Conservation (phyloP, 2,329 filamentous ascomycete genomes). For the Sclerotinia spermophila region DNA sequence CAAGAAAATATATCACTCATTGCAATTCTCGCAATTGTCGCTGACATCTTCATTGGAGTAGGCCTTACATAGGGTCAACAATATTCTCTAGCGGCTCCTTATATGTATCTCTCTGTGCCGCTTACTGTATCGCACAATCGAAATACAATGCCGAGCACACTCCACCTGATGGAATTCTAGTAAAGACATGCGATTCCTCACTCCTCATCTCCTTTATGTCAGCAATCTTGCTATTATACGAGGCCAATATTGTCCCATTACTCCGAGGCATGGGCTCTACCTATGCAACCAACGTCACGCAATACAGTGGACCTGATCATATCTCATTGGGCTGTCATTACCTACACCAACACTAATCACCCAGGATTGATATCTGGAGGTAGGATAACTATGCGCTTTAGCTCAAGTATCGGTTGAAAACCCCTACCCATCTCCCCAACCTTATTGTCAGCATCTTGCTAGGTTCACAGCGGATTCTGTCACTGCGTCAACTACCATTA, state of each 20-base stretch:
- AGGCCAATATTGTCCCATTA: constrained; percentile 4
- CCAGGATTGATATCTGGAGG: not conserved
- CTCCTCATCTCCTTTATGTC: not conserved
- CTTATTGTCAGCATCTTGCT: not conserved
- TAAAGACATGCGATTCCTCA: not conserved
- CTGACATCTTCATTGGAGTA: not conserved
- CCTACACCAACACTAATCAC: not conserved
- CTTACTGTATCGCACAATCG: not conserved
- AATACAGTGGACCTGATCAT: not conserved
- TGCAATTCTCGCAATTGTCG: not conserved
- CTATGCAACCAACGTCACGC: not conserved
- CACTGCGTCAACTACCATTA: not conserved
- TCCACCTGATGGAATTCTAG: not conserved
- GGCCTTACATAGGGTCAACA: not conserved
- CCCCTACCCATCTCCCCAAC: not conserved
- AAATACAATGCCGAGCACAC: not conserved
- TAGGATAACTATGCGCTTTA: not conserved
- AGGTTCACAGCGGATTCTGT: not conserved
- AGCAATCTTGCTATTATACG: not conserved
- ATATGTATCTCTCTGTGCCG: not conserved
- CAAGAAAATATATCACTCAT: not conserved
- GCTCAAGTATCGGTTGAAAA: not conserved
- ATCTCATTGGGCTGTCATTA: not conserved
- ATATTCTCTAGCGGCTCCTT: not conserved
- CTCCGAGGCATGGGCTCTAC: not conserved